Base-by-base conservation (phyloP, 2,329 filamentous ascomycete species). In the Blastomyces percursus region DNA sequence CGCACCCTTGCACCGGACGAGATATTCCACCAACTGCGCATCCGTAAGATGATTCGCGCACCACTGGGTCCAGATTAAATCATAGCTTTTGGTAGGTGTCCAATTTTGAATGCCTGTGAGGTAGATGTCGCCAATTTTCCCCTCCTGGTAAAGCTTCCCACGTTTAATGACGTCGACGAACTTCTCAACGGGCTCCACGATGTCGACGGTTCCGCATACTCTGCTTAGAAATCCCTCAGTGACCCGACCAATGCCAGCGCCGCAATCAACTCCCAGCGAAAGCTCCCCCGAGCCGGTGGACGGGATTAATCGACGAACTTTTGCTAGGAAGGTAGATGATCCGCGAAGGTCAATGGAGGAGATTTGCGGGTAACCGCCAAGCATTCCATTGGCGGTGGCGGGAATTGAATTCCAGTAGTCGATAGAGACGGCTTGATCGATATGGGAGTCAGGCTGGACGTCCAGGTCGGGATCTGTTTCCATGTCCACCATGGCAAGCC, bases 51-150 rank as follows among this genome's bases (percentile, higher is more conserved):
- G 88, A 30, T 90, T 88, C 8, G 93, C 75, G 74, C 91, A 96
- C 91, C 92, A 96, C 74, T 96, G 92, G 60, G 84, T 87, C 90
- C 90, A 96, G 64, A 96, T 85, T 55, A 96, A 74, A 71, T 92
- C 88, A 74, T 96, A 96, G 58, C 76, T 73, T 11, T 74, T 74
- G 59, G 66, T 65, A 4, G 73, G 76, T 0, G 81, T 78, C 90
- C 90, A 95, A 35, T 82, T 80, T 73, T 96, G 87, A 0, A 96
- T 77, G 0, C 90, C 90, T 1, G 87, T 76, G 67, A 88, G 90
- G 75, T 84, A 87, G 24, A 96, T 81, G 27, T 80, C 76, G 1
- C 88, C 88, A 0, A 84, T 73, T 51, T 80, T 81, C 0, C 79
- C 81, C 2, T 75, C 70, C 2, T 68, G 64, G 56, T 74, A 72